These are phyloP conservation scores for Auxenochlorella protothecoides DNA, from an alignment of 139 green algal species.

Conservation along the genomic window DNA sequence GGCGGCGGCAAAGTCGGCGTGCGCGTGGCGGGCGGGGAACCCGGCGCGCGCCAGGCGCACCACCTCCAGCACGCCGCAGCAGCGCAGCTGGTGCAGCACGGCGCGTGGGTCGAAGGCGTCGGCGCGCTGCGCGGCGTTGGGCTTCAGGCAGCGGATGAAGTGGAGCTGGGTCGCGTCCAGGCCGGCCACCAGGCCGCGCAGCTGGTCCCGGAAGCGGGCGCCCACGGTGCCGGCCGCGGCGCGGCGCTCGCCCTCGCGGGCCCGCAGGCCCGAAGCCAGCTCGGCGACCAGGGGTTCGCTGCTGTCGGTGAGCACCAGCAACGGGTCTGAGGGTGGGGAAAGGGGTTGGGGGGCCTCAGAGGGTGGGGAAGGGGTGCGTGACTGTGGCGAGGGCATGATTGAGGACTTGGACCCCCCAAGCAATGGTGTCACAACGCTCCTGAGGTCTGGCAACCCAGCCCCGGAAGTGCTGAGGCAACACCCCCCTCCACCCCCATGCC, in stretches of 20 bases:
- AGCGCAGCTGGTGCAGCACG: conserved; percentile 90
- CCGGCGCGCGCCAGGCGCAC: conserved; percentile 93
- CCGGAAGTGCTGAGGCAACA: too few relatives aligned
- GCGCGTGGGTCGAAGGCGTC: conserved; percentile 82
- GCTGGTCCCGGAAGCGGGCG: conserved; percentile 91
- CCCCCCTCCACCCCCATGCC: too few relatives aligned
- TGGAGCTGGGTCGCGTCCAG: conserved; percentile 92
- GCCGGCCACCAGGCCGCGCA: conserved; percentile 84
- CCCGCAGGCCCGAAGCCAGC: too few relatives aligned
- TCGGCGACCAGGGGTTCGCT: too few relatives aligned
- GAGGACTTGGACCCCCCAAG: too few relatives aligned
- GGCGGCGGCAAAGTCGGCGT: conserved; percentile 87
- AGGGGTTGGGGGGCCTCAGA: too few relatives aligned
- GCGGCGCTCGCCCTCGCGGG: conserved; percentile 73
- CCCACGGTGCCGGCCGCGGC: conserved; percentile 72
- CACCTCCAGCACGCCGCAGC: conserved; percentile 95
- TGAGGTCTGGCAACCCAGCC: too few relatives aligned
- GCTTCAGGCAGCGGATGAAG: conserved; percentile 99
- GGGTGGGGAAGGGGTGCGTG: too few relatives aligned
- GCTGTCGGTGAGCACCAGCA: too few relatives aligned
- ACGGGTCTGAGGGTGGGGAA: too few relatives aligned
- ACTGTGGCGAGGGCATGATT: too few relatives aligned
- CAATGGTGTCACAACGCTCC: too few relatives aligned
- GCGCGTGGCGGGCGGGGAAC: conserved; percentile 79
- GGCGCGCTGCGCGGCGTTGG: conserved; percentile 73